phyloP scores from a whole-genome alignment of 305 asterid genomes.

The Fraxinus nigra region DNA sequence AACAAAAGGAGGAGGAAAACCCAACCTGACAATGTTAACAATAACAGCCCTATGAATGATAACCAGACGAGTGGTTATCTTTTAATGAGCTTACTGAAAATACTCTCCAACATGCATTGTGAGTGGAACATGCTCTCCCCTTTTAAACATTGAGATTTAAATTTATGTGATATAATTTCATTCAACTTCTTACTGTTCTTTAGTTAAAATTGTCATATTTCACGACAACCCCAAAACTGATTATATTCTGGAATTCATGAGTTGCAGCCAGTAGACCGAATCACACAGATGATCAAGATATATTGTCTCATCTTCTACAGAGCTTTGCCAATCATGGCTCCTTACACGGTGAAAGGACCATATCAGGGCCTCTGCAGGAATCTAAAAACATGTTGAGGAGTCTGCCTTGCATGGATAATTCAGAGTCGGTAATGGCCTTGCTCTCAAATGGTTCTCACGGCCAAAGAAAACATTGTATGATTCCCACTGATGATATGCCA shows the following conservation, averaged over 20 bases:
- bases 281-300: conserved; percentile 53
- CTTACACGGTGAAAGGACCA: conserved; percentile 32
- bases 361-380: conserved; percentile 48
- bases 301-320: conserved; percentile 66
- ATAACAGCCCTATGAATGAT: conserved; percentile 44
- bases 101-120: conserved; percentile 73
- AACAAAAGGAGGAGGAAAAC: conserved; percentile 84
- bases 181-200: background rate
- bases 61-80: conserved; percentile 60
- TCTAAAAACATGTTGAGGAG: conserved; percentile 45
- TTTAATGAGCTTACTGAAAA: conserved; percentile 62
- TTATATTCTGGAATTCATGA: conserved; percentile 24
- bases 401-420: conserved; percentile 45
- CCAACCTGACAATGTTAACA: conserved; percentile 45
- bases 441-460: conserved; percentile 50
- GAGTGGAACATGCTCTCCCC: conserved; percentile 30
- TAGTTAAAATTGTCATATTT: conserved; percentile 8
- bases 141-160: conserved; percentile 7
- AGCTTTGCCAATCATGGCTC: conserved; percentile 59
- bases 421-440: conserved; percentile 41
- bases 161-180: conserved; percentile 5
- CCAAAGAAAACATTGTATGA: conserved; percentile 33
- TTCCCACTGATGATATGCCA: conserved; percentile 38
- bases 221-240: conserved; percentile 18
- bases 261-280: conserved; percentile 52